Percentiles rank a stretch among this genome's conserved stretches.
phyloP scores from a whole-genome alignment of 306 rosid species.

The Dryas alaskensis region DNA sequence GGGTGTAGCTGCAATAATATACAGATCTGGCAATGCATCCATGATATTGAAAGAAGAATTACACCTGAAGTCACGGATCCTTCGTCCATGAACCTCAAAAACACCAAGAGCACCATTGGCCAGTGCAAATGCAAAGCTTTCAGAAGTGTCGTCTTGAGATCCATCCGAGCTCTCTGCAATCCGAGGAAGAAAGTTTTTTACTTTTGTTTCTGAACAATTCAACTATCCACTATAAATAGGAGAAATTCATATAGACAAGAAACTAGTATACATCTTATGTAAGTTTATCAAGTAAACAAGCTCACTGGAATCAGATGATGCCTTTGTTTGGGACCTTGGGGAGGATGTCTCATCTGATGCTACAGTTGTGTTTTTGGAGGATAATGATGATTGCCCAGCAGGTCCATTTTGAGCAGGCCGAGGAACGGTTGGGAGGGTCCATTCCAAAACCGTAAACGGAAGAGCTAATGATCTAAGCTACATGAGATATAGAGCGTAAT shows the following conservation, averaged over 20 bases:
- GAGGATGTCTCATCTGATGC: slow-evolving; percentile 46
- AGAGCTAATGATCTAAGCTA: slow-evolving; percentile 99
- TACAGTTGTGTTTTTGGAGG: slow-evolving; percentile 42
- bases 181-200: slow-evolving; percentile 15
- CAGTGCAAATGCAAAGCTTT: slow-evolving; percentile 94
- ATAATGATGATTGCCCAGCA: slow-evolving; percentile 31
- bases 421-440: slow-evolving; percentile 97
- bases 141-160: slow-evolving; percentile 78
- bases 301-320: slow-evolving; percentile 71
- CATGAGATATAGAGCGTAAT: slow-evolving; percentile 62
- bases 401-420: slow-evolving; percentile 52
- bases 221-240: slow-evolving; percentile 20
- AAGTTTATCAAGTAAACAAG: slow-evolving; percentile 33
- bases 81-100: slow-evolving; percentile 92
- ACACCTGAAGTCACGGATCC: slow-evolving; percentile 94
- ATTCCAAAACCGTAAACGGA: slow-evolving; percentile 98
- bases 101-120: slow-evolving; percentile 98
- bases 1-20: neutral
- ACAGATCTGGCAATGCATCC: slow-evolving; percentile 3
- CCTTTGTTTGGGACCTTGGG: slow-evolving; percentile 33
- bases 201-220: slow-evolving; percentile 22
- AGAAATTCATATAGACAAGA: slow-evolving; percentile 30
- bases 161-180: slow-evolving; percentile 70
- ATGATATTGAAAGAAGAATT: slow-evolving; percentile 26
- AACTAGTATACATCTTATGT: slow-evolving; percentile 14